phyloP scores from a whole-genome alignment of 495 filamentous ascomycete species.

The Astrothelium macrocarpum region DNA sequence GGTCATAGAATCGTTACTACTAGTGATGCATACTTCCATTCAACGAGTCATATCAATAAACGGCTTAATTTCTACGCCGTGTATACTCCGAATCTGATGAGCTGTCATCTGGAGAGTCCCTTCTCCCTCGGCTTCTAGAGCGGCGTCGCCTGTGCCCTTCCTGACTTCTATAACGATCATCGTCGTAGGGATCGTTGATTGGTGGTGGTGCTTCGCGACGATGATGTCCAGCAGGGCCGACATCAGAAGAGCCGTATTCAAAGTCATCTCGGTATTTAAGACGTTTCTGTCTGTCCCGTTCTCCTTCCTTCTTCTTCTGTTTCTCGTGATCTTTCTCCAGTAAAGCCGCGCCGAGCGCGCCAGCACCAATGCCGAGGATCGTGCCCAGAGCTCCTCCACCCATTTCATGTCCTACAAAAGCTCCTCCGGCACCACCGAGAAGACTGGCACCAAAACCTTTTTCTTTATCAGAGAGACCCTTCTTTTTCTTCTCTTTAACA shows the following conservation, averaged over 20 bases:
- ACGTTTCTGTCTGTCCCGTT: neutral
- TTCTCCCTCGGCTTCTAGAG: neutral
- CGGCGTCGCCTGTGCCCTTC: neutral
- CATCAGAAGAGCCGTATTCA: neutral
- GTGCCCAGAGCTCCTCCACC: neutral
- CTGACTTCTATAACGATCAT: neutral
- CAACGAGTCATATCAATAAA: too few relatives aligned
- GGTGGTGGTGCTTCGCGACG: neutral
- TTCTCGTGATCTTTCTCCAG: neutral
- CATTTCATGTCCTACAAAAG: neutral
- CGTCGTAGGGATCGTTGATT: neutral
- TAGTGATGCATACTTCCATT: too few relatives aligned
- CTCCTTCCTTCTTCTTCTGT: neutral
- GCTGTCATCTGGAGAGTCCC: neutral
- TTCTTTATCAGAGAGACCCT: neutral
- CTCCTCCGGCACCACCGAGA: neutral
- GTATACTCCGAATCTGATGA: neutral
- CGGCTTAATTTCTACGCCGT: neutral
- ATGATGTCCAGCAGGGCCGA: neutral
- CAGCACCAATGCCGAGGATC: neutral
- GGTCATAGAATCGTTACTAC: neutral
- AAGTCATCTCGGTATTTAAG: slow-evolving; percentile 2
- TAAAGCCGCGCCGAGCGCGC: neutral
- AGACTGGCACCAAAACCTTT: slow-evolving; percentile 2
- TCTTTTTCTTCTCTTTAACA: slow-evolving; percentile 1